Conservation (phyloP, 768 basidiomycete species). For the Leccinum pellstonianum region DNA sequence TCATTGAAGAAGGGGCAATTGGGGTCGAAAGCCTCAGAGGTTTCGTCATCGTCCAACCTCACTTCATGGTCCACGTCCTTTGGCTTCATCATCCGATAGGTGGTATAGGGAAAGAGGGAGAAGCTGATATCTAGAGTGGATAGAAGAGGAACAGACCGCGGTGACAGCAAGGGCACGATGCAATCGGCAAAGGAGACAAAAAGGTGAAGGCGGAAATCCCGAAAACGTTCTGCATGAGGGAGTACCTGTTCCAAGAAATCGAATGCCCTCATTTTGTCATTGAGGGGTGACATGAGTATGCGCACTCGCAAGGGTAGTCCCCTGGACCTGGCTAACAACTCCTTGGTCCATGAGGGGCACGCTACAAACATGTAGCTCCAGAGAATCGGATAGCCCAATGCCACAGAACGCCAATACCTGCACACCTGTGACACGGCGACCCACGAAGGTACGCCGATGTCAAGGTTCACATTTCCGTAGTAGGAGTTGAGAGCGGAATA, state of each 20-base stretch:
- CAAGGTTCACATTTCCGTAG: neutral
- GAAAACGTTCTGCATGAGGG: neutral
- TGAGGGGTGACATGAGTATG: neutral
- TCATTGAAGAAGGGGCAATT: neutral
- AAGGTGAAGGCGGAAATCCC: neutral
- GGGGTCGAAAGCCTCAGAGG: neutral
- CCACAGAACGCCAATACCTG: slow-evolving; percentile 2
- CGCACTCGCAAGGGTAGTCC: neutral
- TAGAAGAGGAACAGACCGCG: neutral
- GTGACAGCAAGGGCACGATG: neutral
- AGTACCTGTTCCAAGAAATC: neutral
- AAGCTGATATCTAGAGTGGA: neutral
- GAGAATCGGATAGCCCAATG: neutral
- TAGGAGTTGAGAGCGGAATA: neutral
- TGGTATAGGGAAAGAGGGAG: neutral
- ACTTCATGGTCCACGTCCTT: neutral
- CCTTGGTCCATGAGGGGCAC: neutral
- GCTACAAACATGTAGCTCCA: slow-evolving; percentile 6
- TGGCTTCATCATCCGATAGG: neutral
- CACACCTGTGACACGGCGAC: slow-evolving; percentile 1
- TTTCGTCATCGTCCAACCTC: neutral
- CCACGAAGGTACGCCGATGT: neutral
- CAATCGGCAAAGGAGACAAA: neutral
- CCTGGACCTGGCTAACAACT: neutral
- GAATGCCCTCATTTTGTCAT: neutral